A percentile compares a stretch with the other conserved stretches of the same genome.
Conservation (phyloP, 2,329 filamentous ascomycete genomes). For the Uncinocarpus reesii region DNA sequence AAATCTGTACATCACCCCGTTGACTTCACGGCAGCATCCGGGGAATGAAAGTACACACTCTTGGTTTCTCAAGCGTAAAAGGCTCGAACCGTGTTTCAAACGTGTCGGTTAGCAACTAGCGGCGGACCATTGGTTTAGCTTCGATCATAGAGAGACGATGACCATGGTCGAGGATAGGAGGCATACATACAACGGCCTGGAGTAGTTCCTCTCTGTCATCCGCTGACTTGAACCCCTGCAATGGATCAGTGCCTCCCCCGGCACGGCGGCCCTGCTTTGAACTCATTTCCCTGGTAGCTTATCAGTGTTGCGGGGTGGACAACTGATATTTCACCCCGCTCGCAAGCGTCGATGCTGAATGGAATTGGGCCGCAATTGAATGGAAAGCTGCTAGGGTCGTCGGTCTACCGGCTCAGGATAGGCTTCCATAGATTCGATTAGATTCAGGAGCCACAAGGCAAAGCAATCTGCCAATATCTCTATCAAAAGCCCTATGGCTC, state of each 20-base stretch:
- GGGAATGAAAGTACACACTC: conserved; percentile 50
- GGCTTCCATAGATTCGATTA: too few relatives aligned
- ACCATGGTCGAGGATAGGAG: not conserved
- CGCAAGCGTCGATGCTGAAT: not conserved
- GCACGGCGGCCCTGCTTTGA: conserved; percentile 7
- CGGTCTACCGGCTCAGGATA: too few relatives aligned
- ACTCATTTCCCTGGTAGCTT: conserved; percentile 6
- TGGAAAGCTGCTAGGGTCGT: too few relatives aligned
- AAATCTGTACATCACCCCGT: not conserved
- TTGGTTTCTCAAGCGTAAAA: conserved; percentile 76
- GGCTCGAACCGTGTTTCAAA: conserved; percentile 88
- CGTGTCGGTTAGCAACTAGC: conserved; percentile 77
- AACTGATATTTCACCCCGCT: not conserved
- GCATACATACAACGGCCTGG: conserved; percentile 49
- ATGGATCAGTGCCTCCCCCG: conserved; percentile 2
- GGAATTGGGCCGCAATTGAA: not conserved
- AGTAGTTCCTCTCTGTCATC: conserved; percentile 52
- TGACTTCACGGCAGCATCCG: not conserved
- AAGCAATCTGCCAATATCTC: too few relatives aligned
- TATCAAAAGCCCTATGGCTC: too few relatives aligned
- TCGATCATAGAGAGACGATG: not conserved
- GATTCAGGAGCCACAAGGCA: too few relatives aligned
- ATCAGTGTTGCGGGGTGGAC: conserved; percentile 24
- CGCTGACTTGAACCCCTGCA: conserved; percentile 17
- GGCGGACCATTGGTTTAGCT: not conserved